Conservation (phyloP, 495 filamentous ascomycete species). For the Xylaria sp. region DNA sequence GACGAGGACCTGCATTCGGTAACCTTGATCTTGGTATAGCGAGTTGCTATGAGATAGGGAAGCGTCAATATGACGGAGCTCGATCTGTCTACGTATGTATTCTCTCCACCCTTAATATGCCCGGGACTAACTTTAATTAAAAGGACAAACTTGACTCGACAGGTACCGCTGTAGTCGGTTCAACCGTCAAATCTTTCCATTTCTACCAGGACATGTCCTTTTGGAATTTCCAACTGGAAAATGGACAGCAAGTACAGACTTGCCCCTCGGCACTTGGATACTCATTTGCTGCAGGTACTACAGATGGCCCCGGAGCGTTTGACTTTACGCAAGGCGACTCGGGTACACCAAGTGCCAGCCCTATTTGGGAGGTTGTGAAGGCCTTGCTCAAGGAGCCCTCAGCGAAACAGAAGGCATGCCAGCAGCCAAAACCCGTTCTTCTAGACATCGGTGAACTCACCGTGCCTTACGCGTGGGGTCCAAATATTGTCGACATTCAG, state of each 20-base stretch:
- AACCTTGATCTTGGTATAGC: slow-evolving; percentile 72
- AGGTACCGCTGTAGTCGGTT: slow-evolving; percentile 52
- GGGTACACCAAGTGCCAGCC: slow-evolving; percentile 68
- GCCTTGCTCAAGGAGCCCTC: slow-evolving; percentile 73
- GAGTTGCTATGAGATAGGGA: slow-evolving; percentile 77
- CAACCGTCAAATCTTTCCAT: slow-evolving; percentile 68
- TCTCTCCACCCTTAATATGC: not conserved
- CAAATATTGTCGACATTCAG: slow-evolving; percentile 94
- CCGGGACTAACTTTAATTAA: slow-evolving; percentile 27
- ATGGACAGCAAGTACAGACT: slow-evolving; percentile 75
- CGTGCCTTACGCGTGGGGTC: slow-evolving; percentile 82
- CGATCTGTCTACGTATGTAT: slow-evolving; percentile 64
- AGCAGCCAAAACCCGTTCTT: slow-evolving; percentile 85
- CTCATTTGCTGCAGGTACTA: slow-evolving; percentile 91
- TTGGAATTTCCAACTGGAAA: slow-evolving; percentile 71
- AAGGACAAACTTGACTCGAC: slow-evolving; percentile 51
- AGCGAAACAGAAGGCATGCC: slow-evolving; percentile 76
- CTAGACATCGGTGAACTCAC: slow-evolving; percentile 84
- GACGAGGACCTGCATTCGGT: slow-evolving; percentile 77
- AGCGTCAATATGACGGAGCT: slow-evolving; percentile 69
- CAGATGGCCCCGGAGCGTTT: slow-evolving; percentile 89
- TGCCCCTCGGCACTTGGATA: slow-evolving; percentile 93
- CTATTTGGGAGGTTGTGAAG: slow-evolving; percentile 83
- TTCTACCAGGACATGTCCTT: slow-evolving; percentile 70
- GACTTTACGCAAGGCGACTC: slow-evolving; percentile 91